Base-by-base conservation (phyloP, 176 grass and related monocot genomes). In the Lolium multiflorum region DNA sequence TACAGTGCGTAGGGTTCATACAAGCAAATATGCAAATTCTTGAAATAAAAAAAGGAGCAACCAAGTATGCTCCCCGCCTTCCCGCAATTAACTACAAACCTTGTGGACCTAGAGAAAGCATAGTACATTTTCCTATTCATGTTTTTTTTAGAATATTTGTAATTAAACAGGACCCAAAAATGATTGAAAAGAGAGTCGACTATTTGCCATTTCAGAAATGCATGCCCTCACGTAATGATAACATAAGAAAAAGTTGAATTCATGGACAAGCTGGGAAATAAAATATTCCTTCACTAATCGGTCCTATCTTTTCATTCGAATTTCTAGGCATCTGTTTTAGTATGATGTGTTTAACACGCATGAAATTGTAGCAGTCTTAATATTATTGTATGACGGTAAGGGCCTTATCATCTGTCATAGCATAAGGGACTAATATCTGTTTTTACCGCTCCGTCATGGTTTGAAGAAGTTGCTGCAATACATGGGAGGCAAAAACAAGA, bases 391-490 rank as follows among this genome's bases (percentile, higher is more conserved):
- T 59, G 54, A 22, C 54, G 41, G 52, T 58, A 77, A 43, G 54
- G 76, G 18, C 4, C 54, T 59, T 11, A 44, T 58, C 55, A 15
- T 9, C 38, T 39, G 4, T 78, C 20, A 58, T 58, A 58, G 18
- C 56, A n/a, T 39, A 77, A 78, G 52, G 76, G 35, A 9, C 54
- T 59, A 11, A 43, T 39, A 6, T 41, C 37, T 61, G 10, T 79
- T 61, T 61, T 61, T 59, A 9, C 76, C 3, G 3, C n/a, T 15
- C 7, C 7, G 3, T 44, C 22, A 44, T 60, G 37, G 60, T 79
- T 74, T 60, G 20, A 79, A 79, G 55, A 11, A 60, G 60, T 74
- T 51, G 46, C 47, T 74, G 41, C 43, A 3, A 73, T 24, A 48
- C 47, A 47, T 73, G 11, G 12, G 44, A 47, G 4, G 12, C 44